phyloP scores from a whole-genome alignment of 495 filamentous ascomycete genomes.

The Letharia lupina region DNA sequence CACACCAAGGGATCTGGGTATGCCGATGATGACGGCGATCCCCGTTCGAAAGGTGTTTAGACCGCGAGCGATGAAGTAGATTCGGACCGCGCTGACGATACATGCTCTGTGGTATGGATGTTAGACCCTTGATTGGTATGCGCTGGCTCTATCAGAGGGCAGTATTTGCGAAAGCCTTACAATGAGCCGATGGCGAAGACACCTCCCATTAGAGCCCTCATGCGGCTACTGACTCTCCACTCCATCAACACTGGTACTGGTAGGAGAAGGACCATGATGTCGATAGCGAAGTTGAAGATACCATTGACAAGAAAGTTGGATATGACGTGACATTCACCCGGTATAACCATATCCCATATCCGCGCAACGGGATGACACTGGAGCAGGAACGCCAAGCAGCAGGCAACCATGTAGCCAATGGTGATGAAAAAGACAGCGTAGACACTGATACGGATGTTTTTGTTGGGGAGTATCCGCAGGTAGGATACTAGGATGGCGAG shows the following conservation, averaged over 20 bases:
- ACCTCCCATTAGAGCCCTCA: conserved; percentile 28
- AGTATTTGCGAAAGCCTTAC: neutral
- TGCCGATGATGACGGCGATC: conserved; percentile 26
- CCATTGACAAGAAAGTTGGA: conserved; percentile 34
- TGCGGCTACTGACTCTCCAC: conserved; percentile 31
- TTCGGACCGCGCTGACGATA: conserved; percentile 33
- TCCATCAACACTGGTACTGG: conserved; percentile 33
- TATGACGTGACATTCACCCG: conserved; percentile 29
- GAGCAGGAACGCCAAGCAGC: conserved; percentile 4
- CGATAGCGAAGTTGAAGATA: conserved; percentile 32
- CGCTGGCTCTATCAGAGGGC: no score
- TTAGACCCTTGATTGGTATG: neutral
- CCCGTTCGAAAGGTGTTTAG: conserved; percentile 27
- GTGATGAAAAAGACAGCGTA: conserved; percentile 33
- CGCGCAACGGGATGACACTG: conserved; percentile 31
- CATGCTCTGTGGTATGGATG: conserved; percentile 29
- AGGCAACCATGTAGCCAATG: conserved; percentile 31
- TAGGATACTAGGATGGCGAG: conserved; percentile 42
- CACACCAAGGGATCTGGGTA: conserved; percentile 29
- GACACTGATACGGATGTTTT: conserved; percentile 30
- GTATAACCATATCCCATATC: conserved; percentile 29
- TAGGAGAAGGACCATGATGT: conserved; percentile 34
- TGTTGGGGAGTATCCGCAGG: conserved; percentile 40
- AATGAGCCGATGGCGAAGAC: conserved; percentile 25
- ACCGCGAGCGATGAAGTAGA: conserved; percentile 25